Conservation (phyloP, 2,329 filamentous ascomycete genomes). For the Elsinoe perseae region DNA sequence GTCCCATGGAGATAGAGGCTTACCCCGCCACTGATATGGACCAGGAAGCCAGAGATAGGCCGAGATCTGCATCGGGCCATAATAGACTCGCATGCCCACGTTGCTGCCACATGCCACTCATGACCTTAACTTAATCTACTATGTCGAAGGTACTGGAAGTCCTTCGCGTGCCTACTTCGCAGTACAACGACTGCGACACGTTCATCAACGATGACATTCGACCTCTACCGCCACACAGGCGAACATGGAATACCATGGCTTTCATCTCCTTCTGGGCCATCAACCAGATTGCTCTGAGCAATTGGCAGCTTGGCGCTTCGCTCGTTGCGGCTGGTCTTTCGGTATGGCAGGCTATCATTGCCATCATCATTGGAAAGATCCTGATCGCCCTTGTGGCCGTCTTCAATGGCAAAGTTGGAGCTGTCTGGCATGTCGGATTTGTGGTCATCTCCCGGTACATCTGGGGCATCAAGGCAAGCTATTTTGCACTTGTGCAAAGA, state of each 20-base stretch:
- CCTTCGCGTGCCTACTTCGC: constrained; percentile 22
- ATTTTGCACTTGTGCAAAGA: constrained; percentile 47
- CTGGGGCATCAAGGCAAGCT: constrained; percentile 51
- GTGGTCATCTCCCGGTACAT: constrained; percentile 48
- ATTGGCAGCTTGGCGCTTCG: constrained; percentile 33
- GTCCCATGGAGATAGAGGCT: background rate
- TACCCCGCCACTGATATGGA: constrained; percentile 5
- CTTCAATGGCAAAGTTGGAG: constrained; percentile 45
- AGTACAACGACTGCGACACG: constrained; percentile 25
- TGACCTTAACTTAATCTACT: background rate
- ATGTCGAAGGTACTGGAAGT: constrained; percentile 18
- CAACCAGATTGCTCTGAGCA: constrained; percentile 32
- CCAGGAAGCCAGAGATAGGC: background rate
- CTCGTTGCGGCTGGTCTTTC: constrained; percentile 34
- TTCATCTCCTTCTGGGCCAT: constrained; percentile 37
- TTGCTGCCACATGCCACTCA: background rate
- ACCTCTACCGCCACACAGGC: constrained; percentile 34
- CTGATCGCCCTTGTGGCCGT: constrained; percentile 54
- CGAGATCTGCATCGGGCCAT: constrained; percentile 6
- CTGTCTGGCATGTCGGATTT: constrained; percentile 47
- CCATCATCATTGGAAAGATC: constrained; percentile 38
- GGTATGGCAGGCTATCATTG: constrained; percentile 37
- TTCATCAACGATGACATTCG: constrained; percentile 38
- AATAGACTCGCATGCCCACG: background rate
- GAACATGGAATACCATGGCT: constrained; percentile 33